These are phyloP conservation scores for Rhodotorula sphaerocarpa DNA, from an alignment of 768 basidiomycete genomes.

Conservation along the genomic window DNA sequence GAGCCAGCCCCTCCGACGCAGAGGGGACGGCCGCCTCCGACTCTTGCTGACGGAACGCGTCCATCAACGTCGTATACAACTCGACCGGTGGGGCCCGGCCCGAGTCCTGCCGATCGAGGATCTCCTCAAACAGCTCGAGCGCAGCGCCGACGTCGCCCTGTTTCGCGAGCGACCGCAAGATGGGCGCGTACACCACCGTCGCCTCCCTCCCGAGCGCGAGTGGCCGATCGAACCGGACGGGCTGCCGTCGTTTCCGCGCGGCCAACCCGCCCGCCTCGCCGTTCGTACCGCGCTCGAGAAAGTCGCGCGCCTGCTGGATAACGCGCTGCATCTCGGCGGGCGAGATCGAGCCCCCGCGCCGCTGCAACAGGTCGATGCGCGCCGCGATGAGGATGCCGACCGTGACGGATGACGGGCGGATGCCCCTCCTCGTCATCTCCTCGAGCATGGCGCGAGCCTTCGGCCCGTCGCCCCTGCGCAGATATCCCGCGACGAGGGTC, in stretches of 20 bases:
- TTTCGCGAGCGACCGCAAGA: constrained; percentile 2
- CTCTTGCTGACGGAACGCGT: constrained; percentile 58
- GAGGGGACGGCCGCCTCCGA: constrained; percentile 48
- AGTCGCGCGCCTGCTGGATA: constrained; percentile 1
- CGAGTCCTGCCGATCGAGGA: background rate
- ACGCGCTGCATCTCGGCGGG: background rate
- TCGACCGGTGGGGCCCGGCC: constrained; percentile 54
- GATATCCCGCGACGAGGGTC: constrained; percentile 64
- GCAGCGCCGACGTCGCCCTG: constrained; percentile 41
- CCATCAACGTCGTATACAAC: constrained; percentile 59
- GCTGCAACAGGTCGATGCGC: background rate
- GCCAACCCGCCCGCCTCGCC: constrained; percentile 1
- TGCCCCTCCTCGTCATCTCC: constrained; percentile 59
- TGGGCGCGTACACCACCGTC: constrained; percentile 2
- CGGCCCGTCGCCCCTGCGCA: constrained; percentile 52
- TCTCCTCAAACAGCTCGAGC: constrained; percentile 52
- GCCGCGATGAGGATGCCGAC: constrained; percentile 60
- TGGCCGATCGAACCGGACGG: background rate
- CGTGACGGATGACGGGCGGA: constrained; percentile 62
- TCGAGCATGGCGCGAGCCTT: constrained; percentile 61
- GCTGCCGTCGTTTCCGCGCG: background rate
- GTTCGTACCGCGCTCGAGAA: constrained; percentile 4
- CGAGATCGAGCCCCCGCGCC: background rate
- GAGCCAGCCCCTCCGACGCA: constrained; percentile 30
- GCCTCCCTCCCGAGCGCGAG: constrained; percentile 4